Percentiles rank a stretch among this genome's conserved stretches.
phyloP scores from a whole-genome alignment of 345 rosid species.

The Alliaria petiolata region DNA sequence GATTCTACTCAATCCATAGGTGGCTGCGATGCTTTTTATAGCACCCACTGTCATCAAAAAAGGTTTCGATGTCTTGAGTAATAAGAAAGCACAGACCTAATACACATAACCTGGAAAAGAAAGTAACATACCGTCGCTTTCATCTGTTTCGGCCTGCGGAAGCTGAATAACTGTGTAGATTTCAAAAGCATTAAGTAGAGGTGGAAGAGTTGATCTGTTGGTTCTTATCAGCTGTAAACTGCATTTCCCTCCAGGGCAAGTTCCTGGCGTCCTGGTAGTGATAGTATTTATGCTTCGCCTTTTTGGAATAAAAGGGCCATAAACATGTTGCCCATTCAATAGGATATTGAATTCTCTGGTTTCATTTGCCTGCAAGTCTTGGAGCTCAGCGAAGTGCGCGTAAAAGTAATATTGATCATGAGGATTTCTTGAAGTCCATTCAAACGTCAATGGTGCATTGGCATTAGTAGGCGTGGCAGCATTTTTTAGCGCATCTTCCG shows the following conservation, averaged over 20 bases:
- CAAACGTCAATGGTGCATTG: neutral
- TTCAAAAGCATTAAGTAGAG: neutral
- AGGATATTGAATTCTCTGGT: neutral
- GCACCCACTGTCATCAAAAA: neutral
- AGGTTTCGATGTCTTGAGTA: neutral
- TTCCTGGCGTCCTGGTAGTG: neutral
- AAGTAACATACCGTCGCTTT: constrained; percentile 15
- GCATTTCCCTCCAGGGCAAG: neutral
- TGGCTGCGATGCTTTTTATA: neutral
- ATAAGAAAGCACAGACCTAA: neutral
- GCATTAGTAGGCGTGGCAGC: constrained; percentile 26
- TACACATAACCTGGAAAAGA: too few species aligned
- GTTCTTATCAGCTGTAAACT: neutral
- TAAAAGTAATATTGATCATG: neutral
- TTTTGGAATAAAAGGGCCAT: neutral
- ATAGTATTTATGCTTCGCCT: neutral
- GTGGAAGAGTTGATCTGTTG: neutral
- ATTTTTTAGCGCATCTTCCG: neutral
- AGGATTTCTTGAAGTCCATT: neutral
- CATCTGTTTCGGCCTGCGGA: constrained; percentile 9
- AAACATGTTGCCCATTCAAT: neutral
- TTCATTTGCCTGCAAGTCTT: neutral
- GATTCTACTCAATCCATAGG: neutral
- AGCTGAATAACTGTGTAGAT: constrained; percentile 2
- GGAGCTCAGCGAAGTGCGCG: neutral